phyloP scores from a whole-genome alignment of 2,329 filamentous ascomycete species.

The Nigrograna mackinnonii region DNA sequence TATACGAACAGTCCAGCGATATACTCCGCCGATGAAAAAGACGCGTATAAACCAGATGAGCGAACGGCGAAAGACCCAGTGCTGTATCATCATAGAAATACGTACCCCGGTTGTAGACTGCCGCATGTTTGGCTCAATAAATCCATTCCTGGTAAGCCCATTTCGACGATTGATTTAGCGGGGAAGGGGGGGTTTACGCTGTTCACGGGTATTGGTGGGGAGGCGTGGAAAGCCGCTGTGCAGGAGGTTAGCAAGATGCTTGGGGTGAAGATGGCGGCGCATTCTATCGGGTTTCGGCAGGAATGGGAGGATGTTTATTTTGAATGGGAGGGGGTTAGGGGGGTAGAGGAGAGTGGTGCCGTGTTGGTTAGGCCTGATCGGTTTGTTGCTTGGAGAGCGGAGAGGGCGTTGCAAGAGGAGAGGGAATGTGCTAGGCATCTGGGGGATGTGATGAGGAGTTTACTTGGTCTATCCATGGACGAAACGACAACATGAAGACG shows the following conservation, averaged over 20 bases:
- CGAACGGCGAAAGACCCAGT: slow-evolving; percentile 43
- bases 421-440: too few species aligned
- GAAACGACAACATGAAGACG: too few species aligned
- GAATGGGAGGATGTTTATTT: slow-evolving; percentile 67
- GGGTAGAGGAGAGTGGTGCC: slow-evolving; percentile 61
- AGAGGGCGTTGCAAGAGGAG: too few species aligned
- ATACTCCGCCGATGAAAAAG: slow-evolving; percentile 49
- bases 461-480: too few species aligned
- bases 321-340: slow-evolving; percentile 59
- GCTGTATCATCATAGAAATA: slow-evolving; percentile 50
- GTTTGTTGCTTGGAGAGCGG: slow-evolving; percentile 59
- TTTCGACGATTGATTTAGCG: slow-evolving; percentile 64
- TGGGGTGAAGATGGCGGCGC: slow-evolving; percentile 52
- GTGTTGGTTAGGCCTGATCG: slow-evolving; percentile 64
- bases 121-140: slow-evolving; percentile 68
- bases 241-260: slow-evolving; percentile 39
- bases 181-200: slow-evolving; percentile 51
- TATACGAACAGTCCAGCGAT: slow-evolving; percentile 58
- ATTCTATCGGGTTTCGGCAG: slow-evolving; percentile 60
- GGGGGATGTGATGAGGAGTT: too few species aligned
- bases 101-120: slow-evolving; percentile 62
- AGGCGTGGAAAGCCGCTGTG: slow-evolving; percentile 58
- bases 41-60: slow-evolving; percentile 11
- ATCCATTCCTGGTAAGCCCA: slow-evolving; percentile 44
- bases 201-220: slow-evolving; percentile 57